Base-by-base conservation (phyloP, 371 early-diverging fungal species). In the Gilbertella persicaria region DNA sequence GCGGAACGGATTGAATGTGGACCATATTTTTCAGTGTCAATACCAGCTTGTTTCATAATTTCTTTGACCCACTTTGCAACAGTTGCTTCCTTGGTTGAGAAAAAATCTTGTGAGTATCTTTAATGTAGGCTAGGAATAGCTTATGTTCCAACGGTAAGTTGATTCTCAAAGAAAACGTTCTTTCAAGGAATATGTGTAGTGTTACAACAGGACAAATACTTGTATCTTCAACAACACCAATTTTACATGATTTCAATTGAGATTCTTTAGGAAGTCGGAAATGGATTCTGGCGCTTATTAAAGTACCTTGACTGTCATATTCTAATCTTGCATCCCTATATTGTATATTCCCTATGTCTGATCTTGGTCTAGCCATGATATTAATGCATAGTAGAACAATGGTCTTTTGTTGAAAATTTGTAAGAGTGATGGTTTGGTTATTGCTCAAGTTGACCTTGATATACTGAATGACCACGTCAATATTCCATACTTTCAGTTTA, bases 1-100 rank as follows among this genome's bases (percentile, higher is more conserved):
- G 43, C 55, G 7, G 48, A 26, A 9, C 47, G 16, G 24, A 48
- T 38, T 8, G 55, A 47, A 24, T 55, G 43, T 14, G 55, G 24
- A 24, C 20, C 30, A 9, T 24, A 55, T 1, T 19, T 16, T 5
- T 7, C 24, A 1, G 50, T 50, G 40, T 38, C 40, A 1, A 54
- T 39, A 0, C 46, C 38, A 7, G 46, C 39, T 20, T 38, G 14
- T 17, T 23, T 25, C 54, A 46, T 45, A 0, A 29, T 9, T 3
- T 19, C 2, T 29, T 46, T 46, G 0, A 54, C 12, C 39, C 46
- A 54, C 0, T 35, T 39, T 0, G 54, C 1, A 3, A 39, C 19
- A 7, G 39, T 39, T n/a, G 39, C 16, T 16, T 39, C 17, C 10
- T 16, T 39, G n/a, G 38, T 14, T 5, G 39, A 39, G 21, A n/a